A percentile compares a stretch with the other conserved stretches of the same genome.
Conservation (phyloP, 2,329 filamentous ascomycete species). For the Xylaria sp. region DNA sequence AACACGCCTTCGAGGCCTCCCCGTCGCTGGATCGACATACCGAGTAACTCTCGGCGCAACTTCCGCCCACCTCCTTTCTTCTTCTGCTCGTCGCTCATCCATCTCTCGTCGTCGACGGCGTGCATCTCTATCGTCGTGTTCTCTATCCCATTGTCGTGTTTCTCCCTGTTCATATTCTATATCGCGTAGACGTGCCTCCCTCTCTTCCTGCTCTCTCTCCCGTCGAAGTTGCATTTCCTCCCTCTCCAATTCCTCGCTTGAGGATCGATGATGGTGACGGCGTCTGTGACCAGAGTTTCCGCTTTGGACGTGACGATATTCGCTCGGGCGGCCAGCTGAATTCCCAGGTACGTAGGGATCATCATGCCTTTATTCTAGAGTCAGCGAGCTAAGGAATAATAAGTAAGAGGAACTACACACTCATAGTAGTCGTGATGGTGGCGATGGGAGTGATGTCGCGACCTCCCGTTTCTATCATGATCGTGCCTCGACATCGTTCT, state of each 20-base stretch:
- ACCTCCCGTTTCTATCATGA: not conserved
- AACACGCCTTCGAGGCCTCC: not conserved
- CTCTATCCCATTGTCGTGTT: not conserved
- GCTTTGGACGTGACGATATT: not conserved
- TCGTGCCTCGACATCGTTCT: not conserved
- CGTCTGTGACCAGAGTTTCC: not conserved
- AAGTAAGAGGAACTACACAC: not conserved
- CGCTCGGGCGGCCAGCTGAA: not conserved
- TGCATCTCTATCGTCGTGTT: not conserved
- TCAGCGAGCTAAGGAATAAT: not conserved
- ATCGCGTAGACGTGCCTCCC: too few species aligned
- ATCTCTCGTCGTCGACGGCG: not conserved
- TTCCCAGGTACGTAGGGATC: not conserved
- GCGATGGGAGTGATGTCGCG: not conserved
- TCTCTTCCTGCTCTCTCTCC: too few species aligned
- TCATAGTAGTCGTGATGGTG: not conserved
- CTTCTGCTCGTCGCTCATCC: not conserved
- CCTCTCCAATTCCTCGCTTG: too few species aligned
- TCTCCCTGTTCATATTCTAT: not conserved
- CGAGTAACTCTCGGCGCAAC: too few species aligned
- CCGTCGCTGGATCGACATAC: not conserved
- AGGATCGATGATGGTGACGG: too few species aligned
- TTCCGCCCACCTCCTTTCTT: not conserved
- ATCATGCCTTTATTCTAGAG: not conserved
- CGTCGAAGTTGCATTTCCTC: too few species aligned